Evolutionary conservation across 768 basidiomycete genomes (phyloP).

Genomic region (Lanmaoa pseudosensibilis): DNA sequence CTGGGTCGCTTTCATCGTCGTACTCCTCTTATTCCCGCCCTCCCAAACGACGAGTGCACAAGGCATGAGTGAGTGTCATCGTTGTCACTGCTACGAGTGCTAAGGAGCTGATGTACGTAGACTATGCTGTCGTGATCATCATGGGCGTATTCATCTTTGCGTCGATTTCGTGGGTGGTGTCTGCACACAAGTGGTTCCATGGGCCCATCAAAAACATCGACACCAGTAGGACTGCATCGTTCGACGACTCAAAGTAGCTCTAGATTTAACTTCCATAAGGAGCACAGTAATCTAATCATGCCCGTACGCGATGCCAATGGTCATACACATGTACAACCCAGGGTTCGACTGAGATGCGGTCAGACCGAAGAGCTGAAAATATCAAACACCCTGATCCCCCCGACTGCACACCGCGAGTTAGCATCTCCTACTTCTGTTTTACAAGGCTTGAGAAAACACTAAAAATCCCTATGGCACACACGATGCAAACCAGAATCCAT

Average conservation of each 20-base stretch:
- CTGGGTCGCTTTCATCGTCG: conserved; percentile 64
- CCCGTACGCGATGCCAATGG: background rate
- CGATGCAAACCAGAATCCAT: background rate
- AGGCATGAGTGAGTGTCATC: conserved; percentile 56
- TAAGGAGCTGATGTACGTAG: conserved; percentile 34
- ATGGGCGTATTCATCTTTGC: conserved; percentile 66
- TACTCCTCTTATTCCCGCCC: conserved; percentile 60
- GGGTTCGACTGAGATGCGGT: background rate
- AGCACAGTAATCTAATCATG: background rate
- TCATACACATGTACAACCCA: background rate
- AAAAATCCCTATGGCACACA: background rate
- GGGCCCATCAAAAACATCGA: conserved; percentile 60
- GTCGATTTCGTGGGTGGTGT: conserved; percentile 59
- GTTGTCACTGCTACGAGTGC: background rate
- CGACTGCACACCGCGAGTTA: background rate
- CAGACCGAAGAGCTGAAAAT: background rate
- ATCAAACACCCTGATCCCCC: background rate
- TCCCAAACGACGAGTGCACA: conserved; percentile 39
- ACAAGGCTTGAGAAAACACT: conserved; percentile 2
- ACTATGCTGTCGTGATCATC: conserved; percentile 69
- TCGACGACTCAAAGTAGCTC: conserved; percentile 13
- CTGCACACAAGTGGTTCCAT: conserved; percentile 69
- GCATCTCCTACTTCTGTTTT: background rate
- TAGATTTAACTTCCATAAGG: background rate
- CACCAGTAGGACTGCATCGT: conserved; percentile 5